These are phyloP conservation scores for Colletotrichum agaves DNA, from an alignment of 2,329 filamentous ascomycete genomes.

Conservation along the genomic window DNA sequence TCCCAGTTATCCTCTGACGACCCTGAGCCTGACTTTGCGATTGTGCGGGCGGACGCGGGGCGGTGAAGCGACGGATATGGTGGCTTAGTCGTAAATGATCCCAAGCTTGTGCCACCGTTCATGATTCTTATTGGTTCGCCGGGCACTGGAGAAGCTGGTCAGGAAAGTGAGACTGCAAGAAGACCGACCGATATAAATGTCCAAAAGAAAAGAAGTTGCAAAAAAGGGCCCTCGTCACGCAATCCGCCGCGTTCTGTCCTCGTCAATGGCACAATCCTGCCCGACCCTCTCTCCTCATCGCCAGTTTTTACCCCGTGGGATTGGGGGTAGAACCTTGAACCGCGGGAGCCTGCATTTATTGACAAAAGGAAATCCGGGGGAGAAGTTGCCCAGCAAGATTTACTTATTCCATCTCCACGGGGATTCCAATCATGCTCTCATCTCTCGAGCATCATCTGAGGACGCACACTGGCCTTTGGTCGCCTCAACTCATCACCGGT, in stretches of 20 bases:
- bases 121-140: conserved; percentile 29
- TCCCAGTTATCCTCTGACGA: conserved; percentile 8
- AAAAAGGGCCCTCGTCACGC: conserved; percentile 23
- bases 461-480: not conserved
- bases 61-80: conserved; percentile 33
- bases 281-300: conserved; percentile 32
- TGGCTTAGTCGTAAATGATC: conserved; percentile 33
- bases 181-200: not conserved
- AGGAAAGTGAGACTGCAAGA: conserved; percentile 15
- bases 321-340: conserved; percentile 18
- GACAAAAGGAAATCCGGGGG: conserved; percentile 35
- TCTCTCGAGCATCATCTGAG: conserved; percentile 36
- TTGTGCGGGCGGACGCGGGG: conserved; percentile 34
- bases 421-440: conserved; percentile 23
- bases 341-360: conserved; percentile 37
- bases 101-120: conserved; percentile 34
- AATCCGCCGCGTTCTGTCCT: conserved; percentile 15
- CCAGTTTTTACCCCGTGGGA: conserved; percentile 30
- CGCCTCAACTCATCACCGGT: conserved; percentile 16
- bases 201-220: conserved; percentile 1
- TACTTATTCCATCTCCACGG: conserved; percentile 5
- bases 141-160: conserved; percentile 23
- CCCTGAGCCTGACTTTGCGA: conserved; percentile 18
- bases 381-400: conserved; percentile 7
- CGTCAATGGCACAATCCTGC: conserved; percentile 30